Evolutionary conservation across 345 rosid genomes (phyloP).

Genomic region (Gossypium bickii): DNA sequence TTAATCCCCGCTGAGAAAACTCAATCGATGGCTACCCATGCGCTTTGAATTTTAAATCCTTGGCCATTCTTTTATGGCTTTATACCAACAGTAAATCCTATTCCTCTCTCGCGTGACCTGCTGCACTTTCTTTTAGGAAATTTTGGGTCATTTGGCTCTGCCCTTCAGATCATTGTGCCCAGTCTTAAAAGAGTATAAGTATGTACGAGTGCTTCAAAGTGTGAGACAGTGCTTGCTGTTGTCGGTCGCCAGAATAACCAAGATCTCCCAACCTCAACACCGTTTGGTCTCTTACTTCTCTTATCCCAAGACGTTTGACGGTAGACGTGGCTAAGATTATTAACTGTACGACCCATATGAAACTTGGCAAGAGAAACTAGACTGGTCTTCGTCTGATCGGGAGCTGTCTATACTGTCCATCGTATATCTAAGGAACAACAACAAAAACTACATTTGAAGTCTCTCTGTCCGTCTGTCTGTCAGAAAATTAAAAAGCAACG

Average conservation of each 20-base stretch:
- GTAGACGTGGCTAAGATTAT: conserved; percentile 28
- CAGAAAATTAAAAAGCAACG: neutral
- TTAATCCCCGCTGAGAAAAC: no score
- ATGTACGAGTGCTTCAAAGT: no score
- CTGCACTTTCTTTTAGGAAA: conserved; percentile 4
- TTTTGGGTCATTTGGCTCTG: no score
- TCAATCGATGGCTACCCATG: neutral
- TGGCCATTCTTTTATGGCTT: neutral
- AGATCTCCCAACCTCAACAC: neutral
- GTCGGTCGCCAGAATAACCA: no score
- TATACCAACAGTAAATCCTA: no score
- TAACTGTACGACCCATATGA: conserved; percentile 19
- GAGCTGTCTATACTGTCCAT: conserved; percentile 20
- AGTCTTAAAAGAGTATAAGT: no score
- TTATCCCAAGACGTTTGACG: neutral
- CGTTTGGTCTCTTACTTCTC: neutral
- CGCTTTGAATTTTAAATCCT: neutral
- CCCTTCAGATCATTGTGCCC: no score
- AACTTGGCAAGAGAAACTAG: conserved; percentile 46
- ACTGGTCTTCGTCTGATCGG: conserved; percentile 35
- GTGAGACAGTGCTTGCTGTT: no score
- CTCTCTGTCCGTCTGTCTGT: neutral
- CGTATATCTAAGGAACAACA: conserved; percentile 26
- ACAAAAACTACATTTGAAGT: conserved; percentile 8
- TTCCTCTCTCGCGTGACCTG: no score